A percentile compares a stretch with the other conserved stretches of the same genome.
These are phyloP conservation scores for Monosporozyma aerobia DNA, from an alignment of 805 yeast genomes.

Conservation along the genomic window DNA sequence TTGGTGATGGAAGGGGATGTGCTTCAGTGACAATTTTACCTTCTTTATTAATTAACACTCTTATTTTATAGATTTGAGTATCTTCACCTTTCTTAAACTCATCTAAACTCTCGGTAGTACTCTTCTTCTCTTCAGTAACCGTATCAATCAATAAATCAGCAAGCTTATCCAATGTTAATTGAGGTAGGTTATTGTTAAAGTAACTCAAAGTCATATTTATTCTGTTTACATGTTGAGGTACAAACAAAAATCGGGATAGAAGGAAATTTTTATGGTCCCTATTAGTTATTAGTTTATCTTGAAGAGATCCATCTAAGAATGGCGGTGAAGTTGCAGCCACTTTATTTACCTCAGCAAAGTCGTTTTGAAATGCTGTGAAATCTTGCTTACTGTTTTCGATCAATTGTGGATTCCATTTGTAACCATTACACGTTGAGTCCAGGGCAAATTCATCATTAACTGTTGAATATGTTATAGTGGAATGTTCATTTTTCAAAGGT, in stretches of 20 bases:
- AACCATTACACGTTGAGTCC: slow-evolving; percentile 2
- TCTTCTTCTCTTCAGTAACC: slow-evolving; percentile 14
- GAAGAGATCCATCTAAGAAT: not conserved
- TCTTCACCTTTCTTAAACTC: slow-evolving; percentile 5
- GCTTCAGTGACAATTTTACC: slow-evolving; percentile 35
- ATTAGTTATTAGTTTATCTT: not conserved
- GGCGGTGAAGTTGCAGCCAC: not conserved
- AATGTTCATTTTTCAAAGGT: not conserved
- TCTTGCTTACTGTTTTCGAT: not conserved
- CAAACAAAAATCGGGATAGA: slow-evolving; percentile 2
- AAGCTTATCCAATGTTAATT: slow-evolving; percentile 36
- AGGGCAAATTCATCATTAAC: not conserved
- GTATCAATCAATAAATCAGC: slow-evolving; percentile 34
- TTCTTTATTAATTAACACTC: slow-evolving; percentile 34
- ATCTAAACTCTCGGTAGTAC: not conserved
- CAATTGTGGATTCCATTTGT: not conserved
- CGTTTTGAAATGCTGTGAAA: not conserved
- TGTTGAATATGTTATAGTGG: not conserved
- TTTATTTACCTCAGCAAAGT: not conserved
- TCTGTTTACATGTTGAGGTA: slow-evolving; percentile 31
- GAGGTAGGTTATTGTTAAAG: slow-evolving; percentile 40
- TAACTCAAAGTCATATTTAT: slow-evolving; percentile 43
- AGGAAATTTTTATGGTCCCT: not conserved
- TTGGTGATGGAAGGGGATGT: slow-evolving; percentile 16
- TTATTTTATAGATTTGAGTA: slow-evolving; percentile 36